Evolutionary conservation across 345 rosid genomes (phyloP).

Genomic region (Aurinia saxatilis): DNA sequence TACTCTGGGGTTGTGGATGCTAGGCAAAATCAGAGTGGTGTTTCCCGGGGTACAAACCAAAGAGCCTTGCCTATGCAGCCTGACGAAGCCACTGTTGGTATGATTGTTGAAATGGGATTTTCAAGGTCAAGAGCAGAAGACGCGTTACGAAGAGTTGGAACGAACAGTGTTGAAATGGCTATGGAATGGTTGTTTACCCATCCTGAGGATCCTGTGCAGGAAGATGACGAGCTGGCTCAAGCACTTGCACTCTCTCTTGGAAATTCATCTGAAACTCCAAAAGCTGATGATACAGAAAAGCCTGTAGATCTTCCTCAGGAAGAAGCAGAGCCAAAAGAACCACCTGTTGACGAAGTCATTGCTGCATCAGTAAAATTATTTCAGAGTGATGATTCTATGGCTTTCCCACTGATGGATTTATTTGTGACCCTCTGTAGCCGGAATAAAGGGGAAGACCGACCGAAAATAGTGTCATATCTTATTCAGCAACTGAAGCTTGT

Average conservation of each 20-base stretch:
- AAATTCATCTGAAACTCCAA: constrained; percentile 77
- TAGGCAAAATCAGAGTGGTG: constrained; percentile 62
- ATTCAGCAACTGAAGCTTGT: constrained; percentile 81
- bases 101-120: constrained; percentile 96
- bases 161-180: constrained; percentile 97
- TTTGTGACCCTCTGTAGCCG: constrained; percentile 81
- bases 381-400: constrained; percentile 61
- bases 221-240: constrained; percentile 94
- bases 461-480: constrained; percentile 65
- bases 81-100: constrained; percentile 78
- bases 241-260: constrained; percentile 96
- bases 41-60: constrained; percentile 61
- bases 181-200: constrained; percentile 92
- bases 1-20: constrained; percentile 89
- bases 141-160: constrained; percentile 82
- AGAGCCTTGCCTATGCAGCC: constrained; percentile 77
- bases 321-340: constrained; percentile 50
- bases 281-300: constrained; percentile 66
- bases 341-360: constrained; percentile 87
- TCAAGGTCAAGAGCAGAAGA: constrained; percentile 96
- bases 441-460: constrained; percentile 85
- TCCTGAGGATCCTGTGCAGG: constrained; percentile 89
- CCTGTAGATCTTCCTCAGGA: constrained; percentile 43
- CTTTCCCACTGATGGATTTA: constrained; percentile 82
- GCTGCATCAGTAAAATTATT: constrained; percentile 69